Evolutionary conservation across 306 rosid species (phyloP).

Genomic region (Vigna radiata): DNA sequence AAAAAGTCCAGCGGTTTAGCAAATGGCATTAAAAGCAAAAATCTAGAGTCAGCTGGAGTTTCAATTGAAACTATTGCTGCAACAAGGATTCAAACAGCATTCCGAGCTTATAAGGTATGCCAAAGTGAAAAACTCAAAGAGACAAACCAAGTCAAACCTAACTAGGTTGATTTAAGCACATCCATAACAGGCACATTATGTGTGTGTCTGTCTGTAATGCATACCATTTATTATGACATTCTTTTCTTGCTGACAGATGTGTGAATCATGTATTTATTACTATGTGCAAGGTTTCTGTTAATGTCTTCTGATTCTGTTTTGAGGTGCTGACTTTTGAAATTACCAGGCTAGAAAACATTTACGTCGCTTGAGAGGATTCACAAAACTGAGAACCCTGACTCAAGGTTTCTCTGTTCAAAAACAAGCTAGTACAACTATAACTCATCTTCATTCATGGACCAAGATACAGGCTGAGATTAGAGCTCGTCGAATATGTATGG

Average conservation of each 20-base stretch:
- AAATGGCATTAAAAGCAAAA: conserved; percentile 42
- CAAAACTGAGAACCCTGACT: conserved; percentile 57
- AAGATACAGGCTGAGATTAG: conserved; percentile 69
- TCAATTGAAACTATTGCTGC: conserved; percentile 74
- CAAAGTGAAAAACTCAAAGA: conserved; percentile 23
- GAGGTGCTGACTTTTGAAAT: conserved; percentile 14
- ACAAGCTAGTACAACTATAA: conserved; percentile 68
- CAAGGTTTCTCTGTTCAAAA: conserved; percentile 56
- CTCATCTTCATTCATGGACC: conserved; percentile 81
- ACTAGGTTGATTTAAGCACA: conserved; percentile 1
- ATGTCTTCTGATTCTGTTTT: not conserved
- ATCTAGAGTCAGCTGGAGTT: conserved; percentile 48
- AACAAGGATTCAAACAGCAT: conserved; percentile 73
- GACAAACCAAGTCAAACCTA: not conserved
- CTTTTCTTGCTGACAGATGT: not conserved
- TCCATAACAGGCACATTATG: not conserved
- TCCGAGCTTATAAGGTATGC: conserved; percentile 71
- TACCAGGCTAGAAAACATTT: conserved; percentile 74
- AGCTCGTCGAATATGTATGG: conserved; percentile 80
- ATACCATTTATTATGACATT: not conserved
- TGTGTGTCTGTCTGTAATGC: not conserved
- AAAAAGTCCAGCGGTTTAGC: conserved; percentile 36
- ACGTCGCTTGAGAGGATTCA: conserved; percentile 61
- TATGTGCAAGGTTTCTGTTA: conserved; percentile 6
- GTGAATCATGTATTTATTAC: not conserved